These are phyloP conservation scores for Naganishia albida DNA, from an alignment of 1,284 basidiomycete species.

Conservation along the genomic window DNA sequence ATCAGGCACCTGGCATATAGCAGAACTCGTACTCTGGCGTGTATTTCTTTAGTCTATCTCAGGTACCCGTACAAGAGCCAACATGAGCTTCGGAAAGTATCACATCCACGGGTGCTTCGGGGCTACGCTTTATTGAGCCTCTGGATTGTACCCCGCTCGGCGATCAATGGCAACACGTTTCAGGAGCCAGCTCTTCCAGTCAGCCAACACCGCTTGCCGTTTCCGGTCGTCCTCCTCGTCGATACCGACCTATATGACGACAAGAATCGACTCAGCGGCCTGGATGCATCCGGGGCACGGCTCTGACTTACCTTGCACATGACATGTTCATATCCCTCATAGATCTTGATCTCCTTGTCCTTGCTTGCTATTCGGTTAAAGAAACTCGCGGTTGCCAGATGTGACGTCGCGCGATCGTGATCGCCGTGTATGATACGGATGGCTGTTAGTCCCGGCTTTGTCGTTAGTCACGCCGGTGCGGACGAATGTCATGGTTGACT, in stretches of 20 bases:
- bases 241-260: slow-evolving; percentile 47
- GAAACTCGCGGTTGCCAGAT: slow-evolving; percentile 53
- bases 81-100: too few species aligned
- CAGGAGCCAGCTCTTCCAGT: slow-evolving; percentile 52
- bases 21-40: too few species aligned
- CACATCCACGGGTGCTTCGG: too few species aligned
- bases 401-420: slow-evolving; percentile 56
- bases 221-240: slow-evolving; percentile 53
- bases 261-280: slow-evolving; percentile 33
- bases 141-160: slow-evolving; percentile 18
- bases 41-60: too few species aligned
- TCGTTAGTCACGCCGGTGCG: too few species aligned
- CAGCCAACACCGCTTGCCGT: slow-evolving; percentile 51
- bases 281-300: neutral
- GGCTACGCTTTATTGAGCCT: neutral
- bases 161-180: slow-evolving; percentile 28
- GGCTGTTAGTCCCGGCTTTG: slow-evolving; percentile 40
- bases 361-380: slow-evolving; percentile 51
- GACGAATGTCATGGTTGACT: slow-evolving; percentile 31
- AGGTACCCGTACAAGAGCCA: too few species aligned
- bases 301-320: slow-evolving; percentile 45
- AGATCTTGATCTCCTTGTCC: slow-evolving; percentile 56
- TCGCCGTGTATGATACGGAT: slow-evolving; percentile 57
- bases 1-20: too few species aligned
- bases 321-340: slow-evolving; percentile 58